Evolutionary conservation across 306 rosid genomes (phyloP), one percentile per base, ranked within the genome.

Genomic region (Acacia crassicarpa): DNA sequence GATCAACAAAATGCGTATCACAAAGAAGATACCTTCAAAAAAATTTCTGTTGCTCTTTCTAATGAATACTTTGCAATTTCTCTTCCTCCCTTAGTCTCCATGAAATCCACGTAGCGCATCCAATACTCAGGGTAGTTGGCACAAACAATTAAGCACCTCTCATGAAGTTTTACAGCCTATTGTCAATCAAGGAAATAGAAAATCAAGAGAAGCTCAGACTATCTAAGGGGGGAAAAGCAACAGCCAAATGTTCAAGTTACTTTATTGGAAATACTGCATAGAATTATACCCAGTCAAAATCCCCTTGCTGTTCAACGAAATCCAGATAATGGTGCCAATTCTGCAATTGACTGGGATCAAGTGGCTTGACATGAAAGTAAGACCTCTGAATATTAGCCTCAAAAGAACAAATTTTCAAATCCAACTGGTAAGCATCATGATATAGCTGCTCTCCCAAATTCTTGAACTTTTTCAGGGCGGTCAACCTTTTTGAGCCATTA

Each of bases 71-170:
- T 91, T 80, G 98, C 94, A 73, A 95, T 85, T 86, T 95, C 98
- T 89, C 98, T 86, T 88, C 97, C 98, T 76, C 98, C 98, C 80
- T 91, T 95, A 54, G 86, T 80, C 86, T 95, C 98, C 97, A 91
- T 77, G 83, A 91, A 95, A 67, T 91, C 94, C 85, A 85, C 97
- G 62, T 89, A 95, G 75, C 98, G 97, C 92, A 93, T 91, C 98
- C 98, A 95, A 78, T 88, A 93, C 78, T 95, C 98, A 71, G 94
- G 97, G 86, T 93, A 95, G 86, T 87, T 87, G 74, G 97, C 98
- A 85, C 98, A 95, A 8, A 89, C 90, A 87, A 93, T 91, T 91
- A 95, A 90, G 86, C 97, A 95, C 81, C 97, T 91, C 86, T 95
- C 98, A 67, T 93, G 91, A 79, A 91, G 92, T 84, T 93, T 95